phyloP scores from a whole-genome alignment of 176 grass and related monocot species.

The Oropetium thomaeum region DNA sequence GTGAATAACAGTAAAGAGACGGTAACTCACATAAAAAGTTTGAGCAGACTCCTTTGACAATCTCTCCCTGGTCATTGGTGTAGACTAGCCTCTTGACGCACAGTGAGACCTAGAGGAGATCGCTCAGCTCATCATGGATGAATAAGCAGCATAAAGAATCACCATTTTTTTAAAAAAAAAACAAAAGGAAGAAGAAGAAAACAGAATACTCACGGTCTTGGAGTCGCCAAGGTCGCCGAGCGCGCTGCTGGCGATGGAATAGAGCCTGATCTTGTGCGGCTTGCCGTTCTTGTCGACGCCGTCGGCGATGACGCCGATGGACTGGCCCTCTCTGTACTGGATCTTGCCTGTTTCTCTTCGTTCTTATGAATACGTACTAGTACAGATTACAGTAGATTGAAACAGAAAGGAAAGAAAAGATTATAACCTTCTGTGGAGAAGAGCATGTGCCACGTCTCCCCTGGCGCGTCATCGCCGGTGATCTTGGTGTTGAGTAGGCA shows the following conservation, averaged over 20 bases:
- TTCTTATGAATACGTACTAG: too few relatives aligned
- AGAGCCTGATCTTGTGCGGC: slow-evolving; percentile 90
- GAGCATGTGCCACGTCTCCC: slow-evolving; percentile 98
- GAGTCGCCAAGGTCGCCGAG: slow-evolving; percentile 90
- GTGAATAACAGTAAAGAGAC: too few relatives aligned
- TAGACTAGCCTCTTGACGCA: slow-evolving; percentile 98
- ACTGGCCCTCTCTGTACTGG: slow-evolving; percentile 94
- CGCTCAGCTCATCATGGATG: too few relatives aligned
- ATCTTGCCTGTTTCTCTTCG: slow-evolving; percentile 63
- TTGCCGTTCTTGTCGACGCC: slow-evolving; percentile 89
- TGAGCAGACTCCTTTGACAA: slow-evolving; percentile 95
- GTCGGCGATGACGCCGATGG: slow-evolving; percentile 75
- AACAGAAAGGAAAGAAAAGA: neutral
- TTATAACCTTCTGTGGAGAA: slow-evolving; percentile 82
- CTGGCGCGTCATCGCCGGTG: slow-evolving; percentile 87
- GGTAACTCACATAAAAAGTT: slow-evolving; percentile 88
- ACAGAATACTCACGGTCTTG: slow-evolving; percentile 52
- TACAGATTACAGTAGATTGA: too few relatives aligned
- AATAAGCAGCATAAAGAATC: neutral
- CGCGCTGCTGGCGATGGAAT: slow-evolving; percentile 95
- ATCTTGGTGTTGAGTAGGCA: slow-evolving; percentile 99
- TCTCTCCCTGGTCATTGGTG: slow-evolving; percentile 81
- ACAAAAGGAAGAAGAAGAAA: neutral
- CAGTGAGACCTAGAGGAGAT: slow-evolving; percentile 62
- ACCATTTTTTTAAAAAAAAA: neutral